Evolutionary conservation across 306 rosid genomes (phyloP).

Genomic region (Chamaecrista fasciculata): DNA sequence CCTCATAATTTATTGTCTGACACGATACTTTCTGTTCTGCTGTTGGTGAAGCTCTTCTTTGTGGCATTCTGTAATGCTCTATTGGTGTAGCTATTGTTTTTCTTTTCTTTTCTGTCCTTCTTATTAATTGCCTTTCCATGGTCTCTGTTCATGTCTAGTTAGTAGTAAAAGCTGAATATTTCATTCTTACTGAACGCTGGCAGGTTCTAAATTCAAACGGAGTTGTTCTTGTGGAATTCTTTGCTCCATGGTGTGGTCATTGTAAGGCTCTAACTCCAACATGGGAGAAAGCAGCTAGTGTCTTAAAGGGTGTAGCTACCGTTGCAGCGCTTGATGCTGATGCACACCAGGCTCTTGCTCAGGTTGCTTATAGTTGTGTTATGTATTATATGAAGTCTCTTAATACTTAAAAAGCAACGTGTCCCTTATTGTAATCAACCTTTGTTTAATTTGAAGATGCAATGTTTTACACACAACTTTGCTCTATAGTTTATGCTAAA

Average conservation of each 20-base stretch:
- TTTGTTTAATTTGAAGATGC: conserved; percentile 15
- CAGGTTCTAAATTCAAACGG: conserved; percentile 95
- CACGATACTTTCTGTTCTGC: background rate
- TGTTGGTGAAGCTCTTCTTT: background rate
- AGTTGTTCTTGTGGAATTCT: conserved; percentile 91
- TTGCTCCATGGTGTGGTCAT: conserved; percentile 99
- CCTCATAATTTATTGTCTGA: background rate
- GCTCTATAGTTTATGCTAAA: background rate
- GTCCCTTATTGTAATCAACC: conserved; percentile 18
- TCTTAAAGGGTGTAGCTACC: conserved; percentile 86
- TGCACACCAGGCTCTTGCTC: conserved; percentile 87
- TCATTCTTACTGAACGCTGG: conserved; percentile 21
- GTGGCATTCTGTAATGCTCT: background rate
- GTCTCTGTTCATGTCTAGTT: background rate
- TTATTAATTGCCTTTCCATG: background rate
- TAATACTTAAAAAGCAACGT: conserved; percentile 14
- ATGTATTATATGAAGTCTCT: conserved; percentile 17
- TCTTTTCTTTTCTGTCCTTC: background rate
- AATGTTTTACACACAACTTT: background rate
- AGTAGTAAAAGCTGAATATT: conserved; percentile 12
- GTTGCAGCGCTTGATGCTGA: conserved; percentile 97
- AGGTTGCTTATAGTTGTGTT: conserved; percentile 46
- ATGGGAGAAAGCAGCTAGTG: conserved; percentile 94
- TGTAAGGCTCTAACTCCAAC: conserved; percentile 86
- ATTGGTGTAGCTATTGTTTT: background rate